Percentiles rank a stretch among this genome's conserved stretches.
Evolutionary conservation across 306 rosid species (phyloP).

Genomic region (Prunus mongolica): DNA sequence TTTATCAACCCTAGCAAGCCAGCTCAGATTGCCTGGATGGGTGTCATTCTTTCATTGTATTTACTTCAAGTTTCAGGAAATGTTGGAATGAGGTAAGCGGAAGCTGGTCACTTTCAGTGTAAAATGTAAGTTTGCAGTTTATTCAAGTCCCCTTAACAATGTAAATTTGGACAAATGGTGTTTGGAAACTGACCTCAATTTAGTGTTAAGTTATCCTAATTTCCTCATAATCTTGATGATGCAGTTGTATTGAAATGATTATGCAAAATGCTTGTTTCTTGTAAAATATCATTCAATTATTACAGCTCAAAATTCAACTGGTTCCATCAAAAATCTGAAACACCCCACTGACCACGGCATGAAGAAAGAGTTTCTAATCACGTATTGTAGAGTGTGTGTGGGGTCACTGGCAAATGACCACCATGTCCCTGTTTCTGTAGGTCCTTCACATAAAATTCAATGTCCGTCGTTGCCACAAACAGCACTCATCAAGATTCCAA

Average conservation of each 20-base stretch:
- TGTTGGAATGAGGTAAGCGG: background rate
- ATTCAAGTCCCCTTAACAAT: background rate
- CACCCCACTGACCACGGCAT: background rate
- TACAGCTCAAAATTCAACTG: background rate
- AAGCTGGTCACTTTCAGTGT: background rate
- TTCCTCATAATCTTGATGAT: background rate
- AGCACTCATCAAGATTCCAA: background rate
- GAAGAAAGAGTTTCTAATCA: background rate
- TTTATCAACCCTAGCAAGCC: background rate
- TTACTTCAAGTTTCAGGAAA: background rate
- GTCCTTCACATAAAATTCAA: background rate
- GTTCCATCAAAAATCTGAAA: background rate
- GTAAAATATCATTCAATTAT: background rate
- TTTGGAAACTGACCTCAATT: background rate
- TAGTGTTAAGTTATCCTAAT: background rate
- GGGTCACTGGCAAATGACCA: background rate
- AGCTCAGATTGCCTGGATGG: background rate
- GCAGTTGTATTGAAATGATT: background rate
- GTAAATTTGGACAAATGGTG: background rate
- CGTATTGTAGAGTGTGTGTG: background rate
- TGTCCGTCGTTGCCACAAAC: background rate
- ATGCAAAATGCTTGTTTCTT: background rate
- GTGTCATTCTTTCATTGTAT: slow-evolving; percentile 5
- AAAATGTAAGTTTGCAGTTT: slow-evolving; percentile 1
- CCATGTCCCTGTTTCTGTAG: background rate